Conservation (phyloP, 139 green algal species). For the Volvox africanus region DNA sequence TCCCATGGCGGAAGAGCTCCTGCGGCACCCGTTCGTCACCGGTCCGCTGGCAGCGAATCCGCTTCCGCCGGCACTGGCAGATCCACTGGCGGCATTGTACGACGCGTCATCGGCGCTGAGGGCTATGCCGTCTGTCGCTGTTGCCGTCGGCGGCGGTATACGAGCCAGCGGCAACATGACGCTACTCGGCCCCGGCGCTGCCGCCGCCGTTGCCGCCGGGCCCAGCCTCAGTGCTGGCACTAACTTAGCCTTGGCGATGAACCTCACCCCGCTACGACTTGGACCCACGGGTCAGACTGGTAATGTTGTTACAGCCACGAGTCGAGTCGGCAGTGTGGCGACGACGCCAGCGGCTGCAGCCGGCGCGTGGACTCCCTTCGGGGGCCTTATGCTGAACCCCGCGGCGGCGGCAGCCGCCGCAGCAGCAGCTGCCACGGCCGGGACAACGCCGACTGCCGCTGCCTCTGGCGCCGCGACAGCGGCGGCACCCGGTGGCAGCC, state of each 20-base stretch:
- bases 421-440: background rate
- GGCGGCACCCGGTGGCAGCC: background rate
- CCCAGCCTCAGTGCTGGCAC: background rate
- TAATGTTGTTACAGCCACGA: background rate
- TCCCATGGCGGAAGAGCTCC: conserved; percentile 66
- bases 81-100: conserved; percentile 8
- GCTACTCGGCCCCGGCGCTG: background rate
- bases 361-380: background rate
- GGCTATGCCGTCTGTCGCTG: background rate
- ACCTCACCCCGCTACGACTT: conserved; percentile 1
- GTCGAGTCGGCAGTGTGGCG: background rate
- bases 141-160: background rate
- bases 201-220: background rate
- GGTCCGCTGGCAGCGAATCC: background rate
- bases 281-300: background rate
- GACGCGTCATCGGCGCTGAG: background rate
- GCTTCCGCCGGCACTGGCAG: conserved; percentile 14
- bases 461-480: background rate
- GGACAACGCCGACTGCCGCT: background rate
- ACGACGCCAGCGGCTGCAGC: background rate
- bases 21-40: conserved; percentile 76
- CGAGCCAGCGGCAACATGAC: conserved; percentile 3
- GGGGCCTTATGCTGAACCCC: background rate
- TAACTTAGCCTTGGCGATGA: conserved; percentile 9
- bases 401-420: background rate